Conservation (phyloP, 208 protist genomes). For the Wallacemonas sp. region DNA sequence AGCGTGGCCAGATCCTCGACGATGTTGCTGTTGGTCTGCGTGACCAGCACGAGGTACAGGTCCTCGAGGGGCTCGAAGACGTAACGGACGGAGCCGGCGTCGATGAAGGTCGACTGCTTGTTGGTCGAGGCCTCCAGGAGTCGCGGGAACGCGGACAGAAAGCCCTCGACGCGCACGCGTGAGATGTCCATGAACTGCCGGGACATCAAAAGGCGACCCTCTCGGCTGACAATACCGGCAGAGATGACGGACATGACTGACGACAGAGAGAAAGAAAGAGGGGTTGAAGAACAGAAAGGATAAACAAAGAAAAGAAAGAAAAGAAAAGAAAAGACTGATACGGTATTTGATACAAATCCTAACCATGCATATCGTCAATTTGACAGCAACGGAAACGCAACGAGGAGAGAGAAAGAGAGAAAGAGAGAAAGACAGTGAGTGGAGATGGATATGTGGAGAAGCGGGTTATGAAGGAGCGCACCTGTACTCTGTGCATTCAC, state of each 20-base stretch:
- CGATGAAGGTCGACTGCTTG: conserved; percentile 97
- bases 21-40: conserved; percentile 96
- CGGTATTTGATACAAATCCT: conserved; percentile 1
- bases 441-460: background rate
- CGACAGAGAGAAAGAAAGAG: background rate
- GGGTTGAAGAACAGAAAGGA: background rate
- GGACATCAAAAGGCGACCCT: conserved; percentile 90
- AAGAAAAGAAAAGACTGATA: background rate
- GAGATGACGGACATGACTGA: conserved; percentile 77
- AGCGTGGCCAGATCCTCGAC: conserved; percentile 98
- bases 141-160: conserved; percentile 97
- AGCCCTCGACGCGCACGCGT: conserved; percentile 95
- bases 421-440: background rate
- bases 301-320: background rate
- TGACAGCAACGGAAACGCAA: no score
- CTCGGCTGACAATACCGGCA: conserved; percentile 77
- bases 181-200: conserved; percentile 97
- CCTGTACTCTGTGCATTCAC: no score
- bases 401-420: conserved; percentile 20
- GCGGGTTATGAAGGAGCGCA: background rate
- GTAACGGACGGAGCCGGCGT: conserved; percentile 96
- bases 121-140: conserved; percentile 84
- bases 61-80: conserved; percentile 98
- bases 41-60: conserved; percentile 95
- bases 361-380: no score